Base-by-base conservation (phyloP, 164 flowering plant genomes). In the Taxillus chinensis region DNA sequence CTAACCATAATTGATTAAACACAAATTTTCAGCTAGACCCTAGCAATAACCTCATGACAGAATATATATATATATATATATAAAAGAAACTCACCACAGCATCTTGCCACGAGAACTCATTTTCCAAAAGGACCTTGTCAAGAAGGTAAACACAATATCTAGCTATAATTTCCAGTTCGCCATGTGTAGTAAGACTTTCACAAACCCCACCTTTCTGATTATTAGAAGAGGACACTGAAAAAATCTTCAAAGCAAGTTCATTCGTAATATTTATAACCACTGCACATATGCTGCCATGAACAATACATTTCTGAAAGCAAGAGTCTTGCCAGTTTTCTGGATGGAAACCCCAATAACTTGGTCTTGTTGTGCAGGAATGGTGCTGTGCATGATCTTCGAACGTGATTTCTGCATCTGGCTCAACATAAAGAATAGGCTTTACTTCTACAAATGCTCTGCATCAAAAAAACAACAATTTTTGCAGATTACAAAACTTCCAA, bases 371-470 rank as follows among this genome's bases (percentile, higher is more conserved):
- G 59, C 60, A 50, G 46, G 66, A 50, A 41, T 40, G 59, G n/a
- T 74, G 74, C 70, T 60, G 71, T 39, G 57, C 53, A 55, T 59
- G 62, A 56, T 62, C 67, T 64, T 27, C 76, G 61, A 45, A 16
- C 7, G 43, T 59, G 11, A 50, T 68, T 58, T 78, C 81, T 14
- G 11, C 43, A 68, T 71, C 77, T 15, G 77, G 84, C 16, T 73
- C 69, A 58, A 70, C 82, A 71, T 80, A 78, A 61, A 90, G 84
- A 55, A 85, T 57, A 49, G 99, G 97, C 69, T 93, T 93, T 46
- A 90, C 77, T 78, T 93, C 99, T 43, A 93, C 91, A 49, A 80
- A 75, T 63, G 97, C 99, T 57, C 98, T 92, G 83, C 70, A 74
- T 75, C n/a, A 27, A 38, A 15, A 57, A 69, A 42, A 7, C 62